A percentile compares a stretch with the other conserved stretches of the same genome.
These are phyloP conservation scores for Diospyros kaki DNA, from an alignment of 148 eudicot species.

Conservation along the genomic window DNA sequence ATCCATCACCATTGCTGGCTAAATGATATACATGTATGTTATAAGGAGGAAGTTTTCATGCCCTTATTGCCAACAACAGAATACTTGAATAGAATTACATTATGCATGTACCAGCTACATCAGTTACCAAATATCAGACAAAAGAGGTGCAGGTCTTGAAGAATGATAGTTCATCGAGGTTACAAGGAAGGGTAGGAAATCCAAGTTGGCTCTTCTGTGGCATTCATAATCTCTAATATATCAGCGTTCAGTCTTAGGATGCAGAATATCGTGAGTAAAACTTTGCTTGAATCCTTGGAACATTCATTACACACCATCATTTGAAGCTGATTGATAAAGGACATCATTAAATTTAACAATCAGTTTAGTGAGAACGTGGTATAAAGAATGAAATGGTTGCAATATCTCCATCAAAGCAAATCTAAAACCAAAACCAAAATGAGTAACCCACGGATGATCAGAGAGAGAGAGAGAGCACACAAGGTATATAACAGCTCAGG, in stretches of 20 bases:
- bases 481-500: too few species aligned
- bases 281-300: conserved; percentile 32
- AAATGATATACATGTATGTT: conserved; percentile 14
- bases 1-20: conserved; percentile 34
- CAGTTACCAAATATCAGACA: not conserved
- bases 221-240: conserved; percentile 27
- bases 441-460: not conserved
- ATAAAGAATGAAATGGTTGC: not conserved
- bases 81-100: conserved; percentile 10
- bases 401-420: not conserved
- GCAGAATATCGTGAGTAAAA: conserved; percentile 18
- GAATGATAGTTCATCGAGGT: conserved; percentile 11
- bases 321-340: conserved; percentile 48
- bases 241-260: conserved; percentile 15
- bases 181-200: not conserved
- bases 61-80: not conserved
- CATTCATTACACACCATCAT: conserved; percentile 75
- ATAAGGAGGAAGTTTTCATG: conserved; percentile 14
- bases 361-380: not conserved
- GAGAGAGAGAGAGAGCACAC: not conserved
- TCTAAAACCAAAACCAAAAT: not conserved
- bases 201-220: conserved; percentile 25
- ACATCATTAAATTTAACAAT: conserved; percentile 26
- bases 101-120: conserved; percentile 11
- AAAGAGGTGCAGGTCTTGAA: not conserved